Base-by-base conservation (phyloP, 1,284 basidiomycete species). In the Trichosporon sp. region DNA sequence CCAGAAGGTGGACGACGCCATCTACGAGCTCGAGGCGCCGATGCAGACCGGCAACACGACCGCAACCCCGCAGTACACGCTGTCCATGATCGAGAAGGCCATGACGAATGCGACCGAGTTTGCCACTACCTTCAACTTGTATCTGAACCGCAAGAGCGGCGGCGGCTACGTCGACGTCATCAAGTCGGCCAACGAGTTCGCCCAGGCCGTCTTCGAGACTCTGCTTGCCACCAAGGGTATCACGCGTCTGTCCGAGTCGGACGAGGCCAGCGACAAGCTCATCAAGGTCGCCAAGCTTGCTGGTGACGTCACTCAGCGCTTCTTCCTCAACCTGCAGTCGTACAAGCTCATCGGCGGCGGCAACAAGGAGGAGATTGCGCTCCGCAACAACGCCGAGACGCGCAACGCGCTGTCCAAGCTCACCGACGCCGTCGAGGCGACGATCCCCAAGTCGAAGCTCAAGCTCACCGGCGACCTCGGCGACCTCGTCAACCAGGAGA, bases 11-110 rank as follows among this genome's bases (percentile, higher is more conserved):
- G 97, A 99, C 78, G 96, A 98, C 80, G 89, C 93, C 3, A 92
- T 98, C 76, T 99, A 98, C 84, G 95, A 98, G 83, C 88, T 99
- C 65, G 96, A 99, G 83, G 95, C 95, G 6, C 93, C 95, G 9
- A 91, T 92, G 53, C 92, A 95, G 75, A 90, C 90, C 7, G 97
- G 96, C 56, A 98, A 98, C 85, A 88, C 92, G 73, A 96, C 92
- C 74, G 95, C 96, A 8, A 99, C 97, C 0, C 96, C 97, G 15
- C 95, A 98, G 80, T 99, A 98, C 81, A 97, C 95, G 0, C 85
- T 98, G 27, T 98, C 97, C 11, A 95, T 99, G 90, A 94, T 99
- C 77, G 97, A 99, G 83, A 98, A 98, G 85, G 91, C 94, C 3
- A 86, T 91, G 81, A 93, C 92, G 77, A 95, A 92, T 76, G 92